phyloP scores from a whole-genome alignment of 2,329 filamentous ascomycete species.

The Fusarium nanum region DNA sequence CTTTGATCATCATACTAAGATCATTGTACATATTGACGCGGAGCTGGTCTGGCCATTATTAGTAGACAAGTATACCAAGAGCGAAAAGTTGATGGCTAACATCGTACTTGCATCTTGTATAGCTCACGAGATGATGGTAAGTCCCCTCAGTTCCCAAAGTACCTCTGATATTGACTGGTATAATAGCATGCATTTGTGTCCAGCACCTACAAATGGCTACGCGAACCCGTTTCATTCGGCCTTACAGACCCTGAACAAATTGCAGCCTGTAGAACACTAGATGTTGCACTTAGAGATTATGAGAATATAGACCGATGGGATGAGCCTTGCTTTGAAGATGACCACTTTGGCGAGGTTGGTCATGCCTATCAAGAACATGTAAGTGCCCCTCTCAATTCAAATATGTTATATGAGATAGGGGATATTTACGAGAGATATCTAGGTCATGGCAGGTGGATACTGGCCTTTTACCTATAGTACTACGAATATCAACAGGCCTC shows the following conservation, averaged over 20 bases:
- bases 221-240: constrained; percentile 28
- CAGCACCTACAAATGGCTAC: constrained; percentile 30
- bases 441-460: constrained; percentile 41
- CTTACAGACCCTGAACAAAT: constrained; percentile 14
- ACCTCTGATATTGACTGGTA: constrained; percentile 2
- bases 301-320: background rate
- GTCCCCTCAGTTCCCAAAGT: background rate
- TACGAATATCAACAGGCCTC: background rate
- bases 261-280: constrained; percentile 22
- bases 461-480: constrained; percentile 27
- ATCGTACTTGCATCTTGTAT: constrained; percentile 39
- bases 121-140: constrained; percentile 48
- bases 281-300: constrained; percentile 4
- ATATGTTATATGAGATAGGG: background rate
- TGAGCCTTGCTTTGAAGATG: constrained; percentile 45
- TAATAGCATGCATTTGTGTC: constrained; percentile 36
- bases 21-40: constrained; percentile 25
- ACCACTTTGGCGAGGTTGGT: constrained; percentile 40
- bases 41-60: constrained; percentile 46
- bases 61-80: constrained; percentile 33
- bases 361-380: constrained; percentile 41
- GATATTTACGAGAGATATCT: background rate
- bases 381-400: background rate
- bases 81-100: constrained; percentile 45
- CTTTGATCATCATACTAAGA: background rate